A percentile compares a stretch with the other conserved stretches of the same genome.
Conservation (phyloP, 805 yeast genomes). For the Pichia cabralensis region DNA sequence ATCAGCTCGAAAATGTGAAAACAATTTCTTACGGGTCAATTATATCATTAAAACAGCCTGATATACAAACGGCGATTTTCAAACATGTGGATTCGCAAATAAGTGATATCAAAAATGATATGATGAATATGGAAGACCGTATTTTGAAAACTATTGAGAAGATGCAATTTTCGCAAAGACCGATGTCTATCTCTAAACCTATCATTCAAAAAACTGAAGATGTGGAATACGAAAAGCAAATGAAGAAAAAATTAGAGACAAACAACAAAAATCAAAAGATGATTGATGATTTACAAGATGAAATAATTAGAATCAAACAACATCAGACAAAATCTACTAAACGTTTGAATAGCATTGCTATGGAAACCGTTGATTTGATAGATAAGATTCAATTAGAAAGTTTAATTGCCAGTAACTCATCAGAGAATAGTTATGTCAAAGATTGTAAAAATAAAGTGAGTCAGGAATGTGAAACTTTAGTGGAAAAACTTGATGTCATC, state of each 20-base stretch:
- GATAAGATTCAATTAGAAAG: slow-evolving; percentile 36
- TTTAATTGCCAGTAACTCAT: neutral
- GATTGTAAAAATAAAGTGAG: slow-evolving; percentile 65
- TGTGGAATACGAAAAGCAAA: slow-evolving; percentile 7
- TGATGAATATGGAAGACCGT: slow-evolving; percentile 19
- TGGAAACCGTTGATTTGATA: slow-evolving; percentile 34
- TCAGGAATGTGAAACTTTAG: slow-evolving; percentile 60
- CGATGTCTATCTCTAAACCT: slow-evolving; percentile 2
- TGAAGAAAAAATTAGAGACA: slow-evolving; percentile 8
- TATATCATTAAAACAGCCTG: slow-evolving; percentile 46
- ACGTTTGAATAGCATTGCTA: slow-evolving; percentile 26
- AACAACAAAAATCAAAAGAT: slow-evolving; percentile 19
- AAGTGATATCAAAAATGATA: slow-evolving; percentile 18
- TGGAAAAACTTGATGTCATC: slow-evolving; percentile 78
- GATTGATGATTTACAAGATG: slow-evolving; percentile 41
- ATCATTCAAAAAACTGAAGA: neutral
- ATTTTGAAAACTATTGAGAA: slow-evolving; percentile 17
- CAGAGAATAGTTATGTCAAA: slow-evolving; percentile 48
- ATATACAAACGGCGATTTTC: slow-evolving; percentile 15
- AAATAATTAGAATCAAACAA: slow-evolving; percentile 50
- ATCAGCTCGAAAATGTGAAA: slow-evolving; percentile 71
- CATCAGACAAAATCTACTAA: slow-evolving; percentile 35
- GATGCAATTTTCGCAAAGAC: slow-evolving; percentile 4
- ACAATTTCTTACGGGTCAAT: slow-evolving; percentile 55
- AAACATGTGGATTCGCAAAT: slow-evolving; percentile 22